These are phyloP conservation scores for Trichoderma lentiforme DNA, from an alignment of 2,329 filamentous ascomycete species.

Conservation along the genomic window DNA sequence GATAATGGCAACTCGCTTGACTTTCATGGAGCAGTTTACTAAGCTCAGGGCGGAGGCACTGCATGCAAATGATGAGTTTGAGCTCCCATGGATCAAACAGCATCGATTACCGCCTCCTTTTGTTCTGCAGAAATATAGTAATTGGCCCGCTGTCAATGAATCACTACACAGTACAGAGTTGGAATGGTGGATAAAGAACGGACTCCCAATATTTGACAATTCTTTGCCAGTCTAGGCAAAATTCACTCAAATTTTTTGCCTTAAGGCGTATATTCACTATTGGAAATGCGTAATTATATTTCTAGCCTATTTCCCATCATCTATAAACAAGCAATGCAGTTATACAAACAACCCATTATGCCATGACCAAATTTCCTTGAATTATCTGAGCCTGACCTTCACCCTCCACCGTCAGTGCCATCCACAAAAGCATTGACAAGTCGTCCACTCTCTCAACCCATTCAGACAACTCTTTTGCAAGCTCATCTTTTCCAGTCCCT, in stretches of 20 bases:
- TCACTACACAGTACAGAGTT: neutral
- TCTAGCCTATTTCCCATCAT: neutral
- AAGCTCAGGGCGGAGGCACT: neutral
- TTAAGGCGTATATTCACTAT: neutral
- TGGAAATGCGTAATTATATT: neutral
- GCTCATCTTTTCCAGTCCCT: neutral
- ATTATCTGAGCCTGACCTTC: slow-evolving; percentile 7
- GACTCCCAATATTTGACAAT: neutral
- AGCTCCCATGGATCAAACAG: neutral
- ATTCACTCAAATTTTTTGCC: neutral
- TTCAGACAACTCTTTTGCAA: neutral
- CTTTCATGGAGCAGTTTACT: neutral
- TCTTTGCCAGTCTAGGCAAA: neutral
- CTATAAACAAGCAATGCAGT: neutral
- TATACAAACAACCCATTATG: neutral
- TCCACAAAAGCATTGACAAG: slow-evolving; percentile 6
- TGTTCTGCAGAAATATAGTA: neutral
- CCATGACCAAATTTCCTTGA: neutral
- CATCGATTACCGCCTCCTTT: neutral
- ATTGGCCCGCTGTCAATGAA: neutral
- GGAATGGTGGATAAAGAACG: neutral
- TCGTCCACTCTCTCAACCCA: slow-evolving; percentile 12
- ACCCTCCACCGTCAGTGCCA: slow-evolving; percentile 1
- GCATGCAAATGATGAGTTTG: neutral
- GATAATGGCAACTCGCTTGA: neutral